Percentiles rank a stretch among this genome's conserved stretches.
Conservation (phyloP, 306 rosid genomes). For the Begonia peltatifolia region DNA sequence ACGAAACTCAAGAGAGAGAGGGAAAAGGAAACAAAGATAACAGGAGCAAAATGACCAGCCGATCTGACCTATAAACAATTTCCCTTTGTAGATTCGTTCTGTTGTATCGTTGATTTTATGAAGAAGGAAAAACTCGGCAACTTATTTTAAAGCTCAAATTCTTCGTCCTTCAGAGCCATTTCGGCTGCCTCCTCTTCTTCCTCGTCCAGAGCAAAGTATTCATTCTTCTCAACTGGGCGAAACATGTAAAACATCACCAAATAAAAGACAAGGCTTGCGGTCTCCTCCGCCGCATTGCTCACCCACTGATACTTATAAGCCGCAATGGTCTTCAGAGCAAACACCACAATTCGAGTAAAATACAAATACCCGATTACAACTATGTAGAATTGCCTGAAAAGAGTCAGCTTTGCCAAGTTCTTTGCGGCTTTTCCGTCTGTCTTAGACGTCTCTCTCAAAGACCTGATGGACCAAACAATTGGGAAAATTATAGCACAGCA, state of each 20-base stretch:
- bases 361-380: conserved; percentile 84
- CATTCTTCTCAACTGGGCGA: conserved; percentile 81
- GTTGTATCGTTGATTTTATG: background rate
- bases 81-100: too few relatives aligned
- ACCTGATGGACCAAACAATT: conserved; percentile 85
- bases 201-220: conserved; percentile 76
- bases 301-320: conserved; percentile 94
- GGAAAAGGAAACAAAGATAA: too few relatives aligned
- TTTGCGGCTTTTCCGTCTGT: conserved; percentile 85
- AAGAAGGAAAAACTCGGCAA: conserved; percentile 3
- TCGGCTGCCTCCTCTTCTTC: conserved; percentile 95
- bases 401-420: conserved; percentile 70
- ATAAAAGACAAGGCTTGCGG: conserved; percentile 60
- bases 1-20: too few relatives aligned
- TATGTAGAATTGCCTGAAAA: conserved; percentile 78
- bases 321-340: conserved; percentile 75
- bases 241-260: conserved; percentile 83
- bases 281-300: conserved; percentile 84
- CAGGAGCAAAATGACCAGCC: too few relatives aligned
- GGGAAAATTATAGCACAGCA: conserved; percentile 93
- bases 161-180: conserved; percentile 69
- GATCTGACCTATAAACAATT: too few relatives aligned
- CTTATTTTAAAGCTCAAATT: conserved; percentile 16
- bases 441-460: conserved; percentile 71
- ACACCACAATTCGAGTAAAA: conserved; percentile 70